Percentiles rank a stretch among this genome's conserved stretches.
Evolutionary conservation across 257 asterid genomes (phyloP).

Genomic region (Solanum etuberosum): DNA sequence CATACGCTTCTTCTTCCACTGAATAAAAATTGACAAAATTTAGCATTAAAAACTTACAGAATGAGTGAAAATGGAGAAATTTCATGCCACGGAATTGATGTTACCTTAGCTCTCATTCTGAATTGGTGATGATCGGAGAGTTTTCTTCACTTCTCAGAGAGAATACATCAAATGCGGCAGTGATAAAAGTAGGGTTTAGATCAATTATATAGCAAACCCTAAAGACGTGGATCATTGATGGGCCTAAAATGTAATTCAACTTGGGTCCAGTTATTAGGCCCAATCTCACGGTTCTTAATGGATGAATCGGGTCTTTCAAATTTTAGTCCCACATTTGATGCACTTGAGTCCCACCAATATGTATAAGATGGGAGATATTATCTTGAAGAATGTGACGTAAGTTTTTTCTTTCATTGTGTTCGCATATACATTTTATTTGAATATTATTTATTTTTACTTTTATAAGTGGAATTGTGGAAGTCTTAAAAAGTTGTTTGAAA

Average conservation of each 20-base stretch:
- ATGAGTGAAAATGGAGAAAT: neutral
- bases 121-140: neutral
- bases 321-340: neutral
- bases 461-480: neutral
- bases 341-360: neutral
- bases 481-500: neutral
- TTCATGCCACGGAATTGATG: neutral
- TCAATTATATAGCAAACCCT: neutral
- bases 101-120: neutral
- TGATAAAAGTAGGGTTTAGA: neutral
- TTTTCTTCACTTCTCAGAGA: neutral
- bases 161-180: neutral
- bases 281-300: neutral
- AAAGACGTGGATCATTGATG: neutral
- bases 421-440: too few relatives aligned
- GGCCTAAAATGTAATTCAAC: neutral
- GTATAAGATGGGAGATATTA: neutral
- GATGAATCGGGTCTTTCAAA: neutral
- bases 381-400: neutral
- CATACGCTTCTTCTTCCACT: constrained; percentile 62
- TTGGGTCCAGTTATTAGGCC: neutral
- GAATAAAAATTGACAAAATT: neutral
- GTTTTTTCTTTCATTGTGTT: neutral
- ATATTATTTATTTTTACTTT: neutral
- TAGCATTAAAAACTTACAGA: neutral